Evolutionary conservation across 1,284 basidiomycete genomes (phyloP).

Genomic region (Stygiomarasmius scandens): DNA sequence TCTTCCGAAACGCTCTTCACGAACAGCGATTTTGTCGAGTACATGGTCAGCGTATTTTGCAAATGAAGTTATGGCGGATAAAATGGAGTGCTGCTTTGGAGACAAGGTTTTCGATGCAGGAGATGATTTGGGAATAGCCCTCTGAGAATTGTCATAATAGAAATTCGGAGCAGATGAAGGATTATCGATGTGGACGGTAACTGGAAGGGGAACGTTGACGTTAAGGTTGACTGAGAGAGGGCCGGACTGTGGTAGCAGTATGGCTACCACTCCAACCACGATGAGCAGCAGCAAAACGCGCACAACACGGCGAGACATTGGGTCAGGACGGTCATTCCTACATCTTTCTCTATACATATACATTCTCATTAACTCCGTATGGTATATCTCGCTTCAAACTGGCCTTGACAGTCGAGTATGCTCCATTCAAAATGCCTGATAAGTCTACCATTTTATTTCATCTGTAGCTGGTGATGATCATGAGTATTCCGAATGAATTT

Average conservation of each 20-base stretch:
- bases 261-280: not conserved
- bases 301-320: not conserved
- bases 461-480: too few species aligned
- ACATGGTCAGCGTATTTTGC: not conserved
- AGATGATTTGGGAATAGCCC: not conserved
- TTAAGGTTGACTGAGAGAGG: not conserved
- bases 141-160: not conserved
- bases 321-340: not conserved
- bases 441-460: not conserved
- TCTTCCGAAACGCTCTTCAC: not conserved
- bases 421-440: constrained; percentile 3
- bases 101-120: not conserved
- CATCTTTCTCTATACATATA: too few species aligned
- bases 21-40: not conserved
- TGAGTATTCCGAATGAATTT: too few species aligned
- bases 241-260: not conserved
- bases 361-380: not conserved
- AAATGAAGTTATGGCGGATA: not conserved
- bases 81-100: not conserved
- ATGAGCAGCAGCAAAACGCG: not conserved
- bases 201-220: not conserved
- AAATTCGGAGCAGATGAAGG: not conserved
- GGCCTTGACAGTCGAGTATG: not conserved
- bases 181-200: not conserved
- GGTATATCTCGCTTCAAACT: not conserved